phyloP scores from a whole-genome alignment of 1,284 basidiomycete genomes.

The Heterobasidion annosum region DNA sequence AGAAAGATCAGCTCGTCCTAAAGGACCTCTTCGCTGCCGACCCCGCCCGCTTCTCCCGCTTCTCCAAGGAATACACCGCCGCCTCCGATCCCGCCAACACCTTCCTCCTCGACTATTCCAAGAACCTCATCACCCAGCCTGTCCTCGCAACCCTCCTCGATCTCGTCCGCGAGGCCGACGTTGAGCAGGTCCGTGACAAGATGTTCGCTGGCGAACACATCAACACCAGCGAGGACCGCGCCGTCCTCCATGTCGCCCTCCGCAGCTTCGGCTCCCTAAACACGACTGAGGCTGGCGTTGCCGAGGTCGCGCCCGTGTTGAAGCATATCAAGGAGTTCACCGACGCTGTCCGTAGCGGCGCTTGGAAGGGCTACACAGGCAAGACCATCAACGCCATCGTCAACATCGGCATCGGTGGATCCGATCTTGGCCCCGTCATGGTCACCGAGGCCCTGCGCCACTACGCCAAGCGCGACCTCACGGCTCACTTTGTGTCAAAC shows the following conservation, averaged over 20 bases:
- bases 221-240: constrained; percentile 96
- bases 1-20: constrained; percentile 72
- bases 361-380: constrained; percentile 96
- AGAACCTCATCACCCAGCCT: constrained; percentile 89
- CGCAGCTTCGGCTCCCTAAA: constrained; percentile 76
- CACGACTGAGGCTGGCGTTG: constrained; percentile 75
- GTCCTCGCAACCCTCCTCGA: constrained; percentile 72
- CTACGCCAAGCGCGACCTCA: constrained; percentile 87
- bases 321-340: constrained; percentile 90
- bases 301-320: constrained; percentile 80
- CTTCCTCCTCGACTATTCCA: constrained; percentile 93
- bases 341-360: constrained; percentile 77
- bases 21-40: constrained; percentile 90
- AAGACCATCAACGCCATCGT: constrained; percentile 93
- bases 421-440: constrained; percentile 98
- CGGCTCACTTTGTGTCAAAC: constrained; percentile 91
- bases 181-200: constrained; percentile 82
- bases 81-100: constrained; percentile 60
- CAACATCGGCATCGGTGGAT: constrained; percentile 98
- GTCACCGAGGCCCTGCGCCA: constrained; percentile 95
- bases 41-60: constrained; percentile 79
- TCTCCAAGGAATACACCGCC: constrained; percentile 74
- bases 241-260: constrained; percentile 92
- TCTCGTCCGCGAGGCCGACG: constrained; percentile 79
- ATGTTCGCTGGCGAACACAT: constrained; percentile 97